Percentiles rank a stretch among this genome's conserved stretches.
phyloP scores from a whole-genome alignment of 2,329 filamentous ascomycete species.

The Karstenula rhodostoma region DNA sequence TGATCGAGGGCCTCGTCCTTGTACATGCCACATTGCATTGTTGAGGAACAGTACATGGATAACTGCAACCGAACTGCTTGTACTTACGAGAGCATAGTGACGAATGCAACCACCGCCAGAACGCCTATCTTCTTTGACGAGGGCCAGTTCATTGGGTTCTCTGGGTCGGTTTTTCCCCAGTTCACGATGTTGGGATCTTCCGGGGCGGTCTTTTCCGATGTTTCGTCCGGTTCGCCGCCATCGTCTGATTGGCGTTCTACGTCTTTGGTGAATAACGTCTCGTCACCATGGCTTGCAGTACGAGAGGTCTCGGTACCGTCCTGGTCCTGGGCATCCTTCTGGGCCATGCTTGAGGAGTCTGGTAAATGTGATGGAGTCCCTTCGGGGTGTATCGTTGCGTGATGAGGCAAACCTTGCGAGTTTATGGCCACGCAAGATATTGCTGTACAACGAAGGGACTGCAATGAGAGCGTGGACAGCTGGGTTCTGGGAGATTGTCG shows the following conservation, averaged over 20 bases:
- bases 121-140: conserved; percentile 9
- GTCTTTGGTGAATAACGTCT: background rate
- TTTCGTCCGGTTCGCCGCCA: background rate
- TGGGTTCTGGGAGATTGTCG: background rate
- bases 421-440: background rate
- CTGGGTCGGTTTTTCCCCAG: conserved; percentile 58
- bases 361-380: background rate
- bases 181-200: conserved; percentile 59
- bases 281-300: background rate
- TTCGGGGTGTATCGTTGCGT: background rate
- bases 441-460: background rate
- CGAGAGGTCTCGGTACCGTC: background rate
- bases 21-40: background rate
- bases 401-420: background rate
- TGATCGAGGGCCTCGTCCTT: background rate
- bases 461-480: background rate
- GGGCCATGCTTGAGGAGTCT: background rate
- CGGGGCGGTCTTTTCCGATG: background rate
- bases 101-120: conserved; percentile 14
- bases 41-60: background rate
- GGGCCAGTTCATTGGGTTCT: conserved; percentile 24
- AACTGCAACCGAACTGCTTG: background rate
- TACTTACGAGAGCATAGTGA: conserved; percentile 20
- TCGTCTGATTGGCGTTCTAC: conserved; percentile 2
- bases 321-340: background rate